Evolutionary conservation across 2,329 filamentous ascomycete genomes (phyloP), one percentile per base, ranked within the genome.

Genomic region (Myriosclerotinia duriaeana): DNA sequence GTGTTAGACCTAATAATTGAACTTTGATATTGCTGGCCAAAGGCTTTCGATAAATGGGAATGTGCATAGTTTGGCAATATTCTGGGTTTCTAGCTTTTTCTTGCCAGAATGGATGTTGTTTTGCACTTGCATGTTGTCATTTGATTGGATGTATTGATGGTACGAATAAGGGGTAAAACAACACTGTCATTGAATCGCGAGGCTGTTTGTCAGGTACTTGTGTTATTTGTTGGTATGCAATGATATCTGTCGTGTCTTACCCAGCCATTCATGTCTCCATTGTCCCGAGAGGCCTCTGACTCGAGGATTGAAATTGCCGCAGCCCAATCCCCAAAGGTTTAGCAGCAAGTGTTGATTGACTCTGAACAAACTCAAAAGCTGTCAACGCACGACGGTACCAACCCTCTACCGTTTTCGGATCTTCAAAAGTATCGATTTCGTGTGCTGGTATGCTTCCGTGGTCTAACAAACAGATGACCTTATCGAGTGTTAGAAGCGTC

Each of bases 371-470:
- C 5, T 65, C 38, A 15, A 58, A 64, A 1, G 65, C 60, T 20
- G 5, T 12, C 2, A 64, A 9, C n/a, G 60, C 60, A 26, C 65
- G 60, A 14, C 53, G 40, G 36, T 58, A 54, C 60, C 65, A 67
- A 5, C 1, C 5, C 4, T 64, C 44, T 15, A 64, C 55, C 8
- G 20, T 17, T n/a, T 26, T 46, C 3, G 53, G 64, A 3, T 30
- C 11, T 3, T 60, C 30, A 12, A 61, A 63, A 15, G 56, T 48
- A 14, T 36, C 30, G 12, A 48, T 15, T 36, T 12, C 5, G 12
- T 36, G 14, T 48, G 42, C 26, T 26, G 48, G 9, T 9, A 38
- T n/a, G 9, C 5, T 66, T 62, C 55, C 30, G 20, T 40, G 38
- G 17, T 36, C 38, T 15, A 66, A 46, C 2, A 46, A 66, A 20